Percentiles rank a stretch among this genome's conserved stretches.
phyloP scores from a whole-genome alignment of 192 early-diverging fungal genomes.

The Glomus cerebriforme region DNA sequence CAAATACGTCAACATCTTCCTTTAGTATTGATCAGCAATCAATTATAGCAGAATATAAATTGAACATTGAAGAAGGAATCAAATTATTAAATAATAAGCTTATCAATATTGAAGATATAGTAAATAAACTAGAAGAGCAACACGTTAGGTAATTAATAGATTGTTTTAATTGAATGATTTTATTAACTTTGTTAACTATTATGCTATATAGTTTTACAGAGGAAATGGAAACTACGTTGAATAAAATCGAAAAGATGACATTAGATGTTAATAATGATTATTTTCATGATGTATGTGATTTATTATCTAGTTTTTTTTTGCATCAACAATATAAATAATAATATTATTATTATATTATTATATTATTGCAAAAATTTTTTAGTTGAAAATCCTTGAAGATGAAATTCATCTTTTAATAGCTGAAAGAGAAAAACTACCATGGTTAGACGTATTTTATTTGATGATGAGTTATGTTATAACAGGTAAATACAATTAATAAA shows the following conservation, averaged over 20 bases:
- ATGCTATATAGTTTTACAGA: background rate
- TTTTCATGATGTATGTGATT: slow-evolving; percentile 5
- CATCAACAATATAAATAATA: background rate
- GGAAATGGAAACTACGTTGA: background rate
- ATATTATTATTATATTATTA: too few relatives aligned
- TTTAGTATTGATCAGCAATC: background rate
- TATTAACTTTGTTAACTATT: background rate
- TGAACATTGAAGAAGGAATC: background rate
- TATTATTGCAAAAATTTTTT: background rate
- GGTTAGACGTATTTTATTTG: slow-evolving; percentile 19
- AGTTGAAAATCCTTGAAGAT: slow-evolving; percentile 32
- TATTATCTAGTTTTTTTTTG: background rate
- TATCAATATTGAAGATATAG: background rate
- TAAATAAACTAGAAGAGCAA: background rate
- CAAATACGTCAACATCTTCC: background rate
- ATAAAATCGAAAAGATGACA: slow-evolving; percentile 9
- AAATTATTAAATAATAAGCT: background rate
- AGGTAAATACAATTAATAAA: slow-evolving; percentile 16
- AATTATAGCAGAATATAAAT: background rate
- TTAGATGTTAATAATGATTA: slow-evolving; percentile 17
- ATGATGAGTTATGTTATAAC: slow-evolving; percentile 30
- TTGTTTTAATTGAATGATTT: too few relatives aligned
- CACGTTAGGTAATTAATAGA: background rate
- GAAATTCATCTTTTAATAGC: slow-evolving; percentile 23
- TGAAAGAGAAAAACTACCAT: slow-evolving; percentile 11